These are phyloP conservation scores for Persicaria tinctoria DNA, from an alignment of 148 eudicot species.

Conservation along the genomic window DNA sequence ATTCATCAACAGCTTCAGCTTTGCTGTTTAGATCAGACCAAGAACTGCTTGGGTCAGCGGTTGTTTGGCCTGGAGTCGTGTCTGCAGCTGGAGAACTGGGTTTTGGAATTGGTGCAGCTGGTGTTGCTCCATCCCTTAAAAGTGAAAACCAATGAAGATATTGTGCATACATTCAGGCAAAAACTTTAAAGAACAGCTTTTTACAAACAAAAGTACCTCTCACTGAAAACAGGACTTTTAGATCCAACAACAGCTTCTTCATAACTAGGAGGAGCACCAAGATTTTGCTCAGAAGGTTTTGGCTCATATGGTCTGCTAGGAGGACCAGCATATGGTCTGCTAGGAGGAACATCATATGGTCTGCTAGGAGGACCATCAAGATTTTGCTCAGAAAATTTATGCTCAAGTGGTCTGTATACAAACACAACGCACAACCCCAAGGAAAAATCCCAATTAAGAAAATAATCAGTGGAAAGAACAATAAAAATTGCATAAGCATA, in stretches of 20 bases:
- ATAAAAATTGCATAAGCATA: background rate
- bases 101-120: constrained; percentile 51
- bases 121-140: constrained; percentile 64
- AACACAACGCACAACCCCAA: constrained; percentile 18
- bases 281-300: constrained; percentile 69
- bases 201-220: constrained; percentile 39
- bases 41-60: constrained; percentile 20
- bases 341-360: too few relatives aligned
- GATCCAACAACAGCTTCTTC: constrained; percentile 76
- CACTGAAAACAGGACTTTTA: constrained; percentile 60
- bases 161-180: background rate
- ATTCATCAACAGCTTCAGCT: constrained; percentile 65
- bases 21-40: constrained; percentile 30
- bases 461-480: background rate
- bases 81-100: constrained; percentile 33
- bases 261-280: constrained; percentile 80
- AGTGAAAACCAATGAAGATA: constrained; percentile 18
- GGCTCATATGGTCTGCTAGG: constrained; percentile 65
- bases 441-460: background rate
- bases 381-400: constrained; percentile 51
- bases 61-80: constrained; percentile 30
- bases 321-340: too few relatives aligned
- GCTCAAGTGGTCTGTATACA: constrained; percentile 28
- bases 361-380: too few relatives aligned
- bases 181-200: constrained; percentile 1